Conservation (phyloP, 2,329 filamentous ascomycete genomes). For the Neospermospora avenae region DNA sequence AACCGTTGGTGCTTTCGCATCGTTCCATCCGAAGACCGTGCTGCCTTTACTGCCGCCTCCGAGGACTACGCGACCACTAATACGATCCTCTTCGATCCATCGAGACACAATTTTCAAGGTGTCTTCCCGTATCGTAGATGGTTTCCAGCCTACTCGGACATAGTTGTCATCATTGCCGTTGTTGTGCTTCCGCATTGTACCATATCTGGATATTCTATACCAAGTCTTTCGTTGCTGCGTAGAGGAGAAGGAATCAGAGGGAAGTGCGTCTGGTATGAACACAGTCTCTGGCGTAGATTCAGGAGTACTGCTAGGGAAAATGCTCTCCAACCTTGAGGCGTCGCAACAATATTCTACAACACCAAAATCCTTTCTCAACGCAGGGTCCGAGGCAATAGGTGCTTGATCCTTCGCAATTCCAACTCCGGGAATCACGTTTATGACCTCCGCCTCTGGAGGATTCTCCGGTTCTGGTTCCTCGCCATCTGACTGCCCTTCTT, state of each 20-base stretch:
- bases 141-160: constrained; percentile 53
- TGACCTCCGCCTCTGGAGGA: not conserved
- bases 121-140: constrained; percentile 51
- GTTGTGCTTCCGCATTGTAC: constrained; percentile 55
- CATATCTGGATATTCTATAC: constrained; percentile 61
- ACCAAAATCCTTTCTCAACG: constrained; percentile 12
- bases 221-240: constrained; percentile 60
- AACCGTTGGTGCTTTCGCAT: constrained; percentile 49
- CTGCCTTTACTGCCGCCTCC: constrained; percentile 45
- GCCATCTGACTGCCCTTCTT: constrained; percentile 31
- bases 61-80: constrained; percentile 48
- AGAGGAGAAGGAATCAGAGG: constrained; percentile 48
- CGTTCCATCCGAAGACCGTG: constrained; percentile 58
- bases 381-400: not conserved
- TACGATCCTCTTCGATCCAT: constrained; percentile 65
- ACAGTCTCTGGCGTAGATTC: constrained; percentile 24
- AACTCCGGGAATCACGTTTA: not conserved
- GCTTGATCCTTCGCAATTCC: not conserved
- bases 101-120: constrained; percentile 57
- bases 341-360: constrained; percentile 29
- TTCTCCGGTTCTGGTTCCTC: constrained; percentile 9
- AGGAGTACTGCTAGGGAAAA: constrained; percentile 28
- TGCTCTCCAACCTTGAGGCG: constrained; percentile 24
- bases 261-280: constrained; percentile 30
- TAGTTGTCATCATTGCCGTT: constrained; percentile 58